These are phyloP conservation scores for Pyrenula aspistea DNA, from an alignment of 495 filamentous ascomycete genomes.

Conservation along the genomic window DNA sequence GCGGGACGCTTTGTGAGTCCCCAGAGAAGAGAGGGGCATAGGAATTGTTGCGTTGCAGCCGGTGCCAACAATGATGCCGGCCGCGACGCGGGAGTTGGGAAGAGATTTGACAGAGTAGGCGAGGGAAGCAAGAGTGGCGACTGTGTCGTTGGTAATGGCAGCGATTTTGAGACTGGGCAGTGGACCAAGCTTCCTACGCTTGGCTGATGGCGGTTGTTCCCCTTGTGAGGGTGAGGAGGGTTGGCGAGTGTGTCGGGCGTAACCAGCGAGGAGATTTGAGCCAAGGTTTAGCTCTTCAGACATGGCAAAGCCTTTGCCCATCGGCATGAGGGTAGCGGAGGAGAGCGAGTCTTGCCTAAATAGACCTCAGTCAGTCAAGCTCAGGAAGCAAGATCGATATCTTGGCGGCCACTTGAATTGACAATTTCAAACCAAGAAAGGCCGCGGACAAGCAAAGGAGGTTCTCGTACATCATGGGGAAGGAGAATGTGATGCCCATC, in stretches of 20 bases:
- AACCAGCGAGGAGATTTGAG: conserved; percentile 54
- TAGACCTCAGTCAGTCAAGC: too few relatives aligned
- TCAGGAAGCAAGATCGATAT: too few relatives aligned
- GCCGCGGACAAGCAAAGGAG: too few relatives aligned
- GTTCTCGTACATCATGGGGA: conserved; percentile 61
- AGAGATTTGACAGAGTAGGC: conserved; percentile 52
- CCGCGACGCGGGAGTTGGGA: conserved; percentile 59
- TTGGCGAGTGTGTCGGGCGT: conserved; percentile 44
- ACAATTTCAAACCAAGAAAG: too few relatives aligned
- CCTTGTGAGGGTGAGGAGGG: conserved; percentile 20
- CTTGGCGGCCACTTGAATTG: too few relatives aligned
- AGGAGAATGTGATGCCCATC: conserved; percentile 78
- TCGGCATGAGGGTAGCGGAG: conserved; percentile 69
- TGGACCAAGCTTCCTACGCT: conserved; percentile 32
- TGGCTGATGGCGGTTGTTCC: conserved; percentile 29
- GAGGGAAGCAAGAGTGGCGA: conserved; percentile 67
- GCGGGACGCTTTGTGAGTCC: conserved; percentile 44
- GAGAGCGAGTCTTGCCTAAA: conserved; percentile 60
- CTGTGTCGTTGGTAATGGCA: conserved; percentile 72
- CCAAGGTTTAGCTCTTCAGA: conserved; percentile 60
- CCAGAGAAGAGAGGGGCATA: conserved; percentile 50
- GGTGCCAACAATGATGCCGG: conserved; percentile 74
- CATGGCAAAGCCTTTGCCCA: conserved; percentile 82
- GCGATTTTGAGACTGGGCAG: conserved; percentile 58
- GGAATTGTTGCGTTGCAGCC: conserved; percentile 76